phyloP scores from a whole-genome alignment of 1,284 basidiomycete species.

The Xerocomus minutiporus region DNA sequence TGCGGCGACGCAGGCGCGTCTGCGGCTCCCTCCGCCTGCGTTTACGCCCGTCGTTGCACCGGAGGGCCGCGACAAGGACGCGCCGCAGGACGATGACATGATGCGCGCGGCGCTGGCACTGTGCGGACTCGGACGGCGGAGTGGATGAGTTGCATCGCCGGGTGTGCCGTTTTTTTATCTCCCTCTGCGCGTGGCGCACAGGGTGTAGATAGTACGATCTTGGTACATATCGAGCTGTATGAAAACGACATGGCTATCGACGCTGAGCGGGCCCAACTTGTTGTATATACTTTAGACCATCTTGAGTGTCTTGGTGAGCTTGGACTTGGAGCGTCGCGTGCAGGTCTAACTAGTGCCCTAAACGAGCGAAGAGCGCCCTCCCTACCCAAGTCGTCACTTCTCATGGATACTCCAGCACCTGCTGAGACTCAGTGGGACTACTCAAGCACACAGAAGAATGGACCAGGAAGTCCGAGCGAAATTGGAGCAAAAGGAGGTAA shows the following conservation, averaged over 20 bases:
- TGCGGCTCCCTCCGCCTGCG: constrained; percentile 1
- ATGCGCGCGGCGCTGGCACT: constrained; percentile 60
- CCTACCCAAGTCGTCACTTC: no score
- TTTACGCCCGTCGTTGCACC: background rate
- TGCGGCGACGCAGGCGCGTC: background rate
- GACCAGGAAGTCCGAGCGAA: no score
- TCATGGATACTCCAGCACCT: no score
- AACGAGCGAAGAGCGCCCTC: no score
- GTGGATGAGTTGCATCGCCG: constrained; percentile 10
- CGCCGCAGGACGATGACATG: constrained; percentile 53
- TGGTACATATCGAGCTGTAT: background rate
- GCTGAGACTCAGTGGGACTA: no score
- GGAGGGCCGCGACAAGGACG: constrained; percentile 13
- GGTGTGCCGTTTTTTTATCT: background rate
- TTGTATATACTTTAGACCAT: background rate
- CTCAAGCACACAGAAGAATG: no score
- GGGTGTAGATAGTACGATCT: background rate
- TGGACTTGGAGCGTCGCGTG: no score
- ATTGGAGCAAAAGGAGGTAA: no score
- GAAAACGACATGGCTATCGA: background rate
- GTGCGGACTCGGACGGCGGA: constrained; percentile 49
- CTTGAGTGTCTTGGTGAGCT: constrained; percentile 41
- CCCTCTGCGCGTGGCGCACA: background rate
- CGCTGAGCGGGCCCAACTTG: background rate
- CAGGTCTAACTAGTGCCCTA: no score